Percentiles rank a stretch among this genome's conserved stretches.
Conservation (phyloP, 106 monocot species). For the Triglochin maritima region DNA sequence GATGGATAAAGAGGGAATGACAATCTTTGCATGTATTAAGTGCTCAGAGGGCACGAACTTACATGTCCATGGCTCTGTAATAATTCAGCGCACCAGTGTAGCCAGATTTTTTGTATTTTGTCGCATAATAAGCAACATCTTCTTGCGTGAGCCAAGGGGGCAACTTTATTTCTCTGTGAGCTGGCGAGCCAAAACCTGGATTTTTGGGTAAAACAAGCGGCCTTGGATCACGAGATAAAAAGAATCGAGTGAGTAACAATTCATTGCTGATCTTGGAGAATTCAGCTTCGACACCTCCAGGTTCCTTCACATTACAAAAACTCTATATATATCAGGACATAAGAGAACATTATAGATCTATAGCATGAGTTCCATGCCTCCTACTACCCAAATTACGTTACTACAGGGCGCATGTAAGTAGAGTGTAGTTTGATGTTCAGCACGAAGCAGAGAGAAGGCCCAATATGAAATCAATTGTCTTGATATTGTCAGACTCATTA, state of each 20-base stretch:
- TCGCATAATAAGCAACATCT: slow-evolving; percentile 12
- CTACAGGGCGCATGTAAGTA: no score
- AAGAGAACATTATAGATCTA: not conserved
- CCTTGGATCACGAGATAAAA: slow-evolving; percentile 3
- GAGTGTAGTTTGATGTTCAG: no score
- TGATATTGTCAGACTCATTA: no score
- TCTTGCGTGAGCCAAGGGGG: slow-evolving; percentile 18
- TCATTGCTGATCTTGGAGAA: not conserved
- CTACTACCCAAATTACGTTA: no score
- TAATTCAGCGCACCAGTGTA: slow-evolving; percentile 58
- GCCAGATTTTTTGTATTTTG: slow-evolving; percentile 15
- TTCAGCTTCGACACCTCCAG: slow-evolving; percentile 8
- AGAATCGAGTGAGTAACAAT: slow-evolving; percentile 1
- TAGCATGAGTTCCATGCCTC: no score
- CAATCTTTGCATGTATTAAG: no score
- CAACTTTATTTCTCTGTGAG: not conserved
- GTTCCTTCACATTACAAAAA: not conserved
- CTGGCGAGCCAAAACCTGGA: not conserved
- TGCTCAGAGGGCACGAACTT: not conserved
- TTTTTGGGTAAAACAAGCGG: slow-evolving; percentile 1
- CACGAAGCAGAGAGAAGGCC: no score
- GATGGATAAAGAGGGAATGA: no score
- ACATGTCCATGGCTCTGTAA: slow-evolving; percentile 51
- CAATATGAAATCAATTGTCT: no score
- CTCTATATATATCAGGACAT: not conserved